Conservation (phyloP, 768 basidiomycete genomes). For the Sarcodon aspratus region DNA sequence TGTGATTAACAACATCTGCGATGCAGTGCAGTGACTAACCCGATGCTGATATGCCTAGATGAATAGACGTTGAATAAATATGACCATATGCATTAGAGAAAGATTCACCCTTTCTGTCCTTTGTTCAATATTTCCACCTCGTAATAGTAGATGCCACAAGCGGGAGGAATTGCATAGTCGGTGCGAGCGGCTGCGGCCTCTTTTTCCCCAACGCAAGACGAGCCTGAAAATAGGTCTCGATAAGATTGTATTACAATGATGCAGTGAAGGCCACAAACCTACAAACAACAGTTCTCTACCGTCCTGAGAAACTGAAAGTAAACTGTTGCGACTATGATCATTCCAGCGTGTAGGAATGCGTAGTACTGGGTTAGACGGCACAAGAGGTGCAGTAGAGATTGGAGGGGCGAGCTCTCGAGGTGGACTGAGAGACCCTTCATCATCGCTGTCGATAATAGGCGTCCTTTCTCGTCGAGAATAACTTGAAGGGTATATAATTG, state of each 20-base stretch:
- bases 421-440: slow-evolving; percentile 45
- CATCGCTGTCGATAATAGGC: slow-evolving; percentile 46
- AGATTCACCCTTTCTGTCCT: slow-evolving; percentile 64
- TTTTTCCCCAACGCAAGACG: slow-evolving; percentile 49
- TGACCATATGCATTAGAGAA: not conserved
- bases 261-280: slow-evolving; percentile 29
- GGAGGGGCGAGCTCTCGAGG: slow-evolving; percentile 20
- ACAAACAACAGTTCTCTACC: slow-evolving; percentile 67
- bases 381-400: slow-evolving; percentile 9
- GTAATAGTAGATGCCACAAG: slow-evolving; percentile 90
- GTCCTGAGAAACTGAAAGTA: slow-evolving; percentile 52
- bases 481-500: slow-evolving; percentile 3
- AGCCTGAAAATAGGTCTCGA: slow-evolving; percentile 23
- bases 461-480: slow-evolving; percentile 16
- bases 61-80: not conserved
- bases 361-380: slow-evolving; percentile 23
- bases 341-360: slow-evolving; percentile 73
- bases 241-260: not conserved
- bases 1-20: not conserved
- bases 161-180: slow-evolving; percentile 64
- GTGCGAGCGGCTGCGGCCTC: slow-evolving; percentile 83
- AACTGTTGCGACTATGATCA: slow-evolving; percentile 47
- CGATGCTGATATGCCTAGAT: slow-evolving; percentile 67
- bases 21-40: slow-evolving; percentile 32
- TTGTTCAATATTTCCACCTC: slow-evolving; percentile 81